Evolutionary conservation across 208 protist genomes (phyloP).

Genomic region (Wallacemonas sp.): DNA sequence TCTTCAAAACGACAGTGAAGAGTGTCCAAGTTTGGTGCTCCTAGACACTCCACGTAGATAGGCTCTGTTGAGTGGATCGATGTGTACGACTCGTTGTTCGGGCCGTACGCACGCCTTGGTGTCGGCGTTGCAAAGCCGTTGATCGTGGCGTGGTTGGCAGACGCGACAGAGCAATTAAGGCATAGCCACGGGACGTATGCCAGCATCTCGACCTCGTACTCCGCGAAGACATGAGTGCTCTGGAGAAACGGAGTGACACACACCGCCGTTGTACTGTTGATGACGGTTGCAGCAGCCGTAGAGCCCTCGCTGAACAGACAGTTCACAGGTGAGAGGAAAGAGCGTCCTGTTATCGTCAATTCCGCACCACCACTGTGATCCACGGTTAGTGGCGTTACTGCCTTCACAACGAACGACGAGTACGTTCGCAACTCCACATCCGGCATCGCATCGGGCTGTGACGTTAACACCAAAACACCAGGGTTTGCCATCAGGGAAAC

Average conservation of each 20-base stretch:
- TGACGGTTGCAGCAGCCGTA: not conserved
- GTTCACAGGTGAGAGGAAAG: not conserved
- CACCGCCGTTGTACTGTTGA: not conserved
- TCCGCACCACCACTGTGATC: conserved; percentile 16
- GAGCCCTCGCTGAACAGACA: conserved; percentile 11
- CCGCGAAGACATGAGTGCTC: not conserved
- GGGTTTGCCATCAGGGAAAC: not conserved
- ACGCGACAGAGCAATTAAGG: not conserved
- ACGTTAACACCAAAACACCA: not conserved
- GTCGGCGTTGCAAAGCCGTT: not conserved
- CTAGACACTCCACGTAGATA: conserved; percentile 9
- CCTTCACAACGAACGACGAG: conserved; percentile 21
- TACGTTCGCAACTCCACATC: conserved; percentile 1
- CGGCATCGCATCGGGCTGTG: not conserved
- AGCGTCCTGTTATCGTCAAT: conserved; percentile 25
- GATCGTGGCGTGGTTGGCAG: not conserved
- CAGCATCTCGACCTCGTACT: not conserved
- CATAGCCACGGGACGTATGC: not conserved
- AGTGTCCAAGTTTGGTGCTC: not conserved
- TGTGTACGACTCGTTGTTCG: not conserved
- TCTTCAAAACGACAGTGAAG: conserved; percentile 24
- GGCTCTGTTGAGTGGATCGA: conserved; percentile 6
- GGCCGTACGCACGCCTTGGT: not conserved
- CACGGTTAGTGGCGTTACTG: conserved; percentile 13
- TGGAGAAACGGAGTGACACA: not conserved